Evolutionary conservation across 2,329 filamentous ascomycete genomes (phyloP), one percentile per base, ranked within the genome.

Genomic region (Trichoderma aggressivum): DNA sequence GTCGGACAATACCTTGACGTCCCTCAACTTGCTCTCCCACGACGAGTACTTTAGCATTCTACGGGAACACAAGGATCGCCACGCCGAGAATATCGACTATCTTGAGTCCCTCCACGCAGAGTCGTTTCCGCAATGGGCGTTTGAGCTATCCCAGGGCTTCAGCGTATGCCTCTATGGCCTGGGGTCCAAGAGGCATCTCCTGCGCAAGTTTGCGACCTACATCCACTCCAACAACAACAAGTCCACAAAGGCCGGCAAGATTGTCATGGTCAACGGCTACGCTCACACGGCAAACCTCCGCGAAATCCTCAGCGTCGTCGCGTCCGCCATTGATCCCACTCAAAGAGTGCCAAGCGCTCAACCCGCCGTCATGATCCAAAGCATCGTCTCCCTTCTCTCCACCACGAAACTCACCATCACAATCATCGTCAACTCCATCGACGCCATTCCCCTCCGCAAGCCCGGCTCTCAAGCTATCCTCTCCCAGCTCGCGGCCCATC

Each of bases 91-190:
- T 74, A 88, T 92, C 64, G 85, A 88, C 21, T 91, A 92, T 74
- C 84, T 99, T 30, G 86, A 92, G 74, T 87, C 89, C 7, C 82
- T 97, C 26, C 95, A 98, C 78, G 85, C 89, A 58, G 89, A 92
- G 72, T 94, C 92, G 0, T 98, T 97, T 79, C 88, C 91, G 2
- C 96, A 98, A 79, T 99, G 96, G 96, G 83, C 87, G 0, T 98
- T 98, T 79, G 96, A 99, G 83, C 87, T 98, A 18, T 86, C 90
- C 6, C 90, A 97, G 79, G 90, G 90, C 26, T 98, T 97, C 84
- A 94, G 93, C 77, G 85, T 98, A 65, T 97, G 96, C 78, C 83
- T 98, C 0, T 98, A 97, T 79, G 96, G 96, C 34, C 97, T 94
- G 79, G 96, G 96, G 1, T 97, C 94, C 3, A 99, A 99, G 81